Evolutionary conservation across 192 early-diverging fungal species (phyloP).

Genomic region (Coemansia sp.): DNA sequence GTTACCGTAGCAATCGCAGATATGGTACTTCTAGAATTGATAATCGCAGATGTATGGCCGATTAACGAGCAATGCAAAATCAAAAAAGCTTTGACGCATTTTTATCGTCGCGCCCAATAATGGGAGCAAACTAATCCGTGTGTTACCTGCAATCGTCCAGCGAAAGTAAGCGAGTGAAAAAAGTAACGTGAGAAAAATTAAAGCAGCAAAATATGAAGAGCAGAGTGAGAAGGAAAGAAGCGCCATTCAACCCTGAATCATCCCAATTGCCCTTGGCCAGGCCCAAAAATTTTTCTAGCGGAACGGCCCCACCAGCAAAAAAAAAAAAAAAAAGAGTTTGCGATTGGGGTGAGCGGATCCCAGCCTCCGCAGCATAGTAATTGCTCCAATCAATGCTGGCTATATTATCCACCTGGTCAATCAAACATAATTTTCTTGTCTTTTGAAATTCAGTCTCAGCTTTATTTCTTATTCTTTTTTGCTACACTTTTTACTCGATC

Average conservation of each 20-base stretch:
- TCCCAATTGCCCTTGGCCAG: neutral
- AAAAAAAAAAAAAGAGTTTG: constrained; percentile 2
- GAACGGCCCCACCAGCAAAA: neutral
- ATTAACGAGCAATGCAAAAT: neutral
- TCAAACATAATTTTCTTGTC: neutral
- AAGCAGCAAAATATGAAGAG: neutral
- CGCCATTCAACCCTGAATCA: neutral
- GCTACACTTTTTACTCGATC: neutral
- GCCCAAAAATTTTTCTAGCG: constrained; percentile 4
- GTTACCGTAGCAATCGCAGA: neutral
- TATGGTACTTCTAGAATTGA: neutral
- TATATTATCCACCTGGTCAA: neutral
- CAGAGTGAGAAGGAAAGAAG: constrained; percentile 3
- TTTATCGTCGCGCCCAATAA: neutral
- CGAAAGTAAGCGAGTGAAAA: neutral
- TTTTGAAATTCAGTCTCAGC: neutral
- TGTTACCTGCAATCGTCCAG: constrained; percentile 7
- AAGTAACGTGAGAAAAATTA: neutral
- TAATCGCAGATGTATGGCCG: neutral
- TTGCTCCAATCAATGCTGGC: constrained; percentile 4
- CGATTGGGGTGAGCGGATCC: neutral
- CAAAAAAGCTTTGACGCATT: neutral
- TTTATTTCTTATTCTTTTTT: neutral
- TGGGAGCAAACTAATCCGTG: constrained; percentile 4
- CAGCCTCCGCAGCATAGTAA: neutral